Base-by-base conservation (phyloP, 768 basidiomycete genomes). In the Lyophyllum decastes region DNA sequence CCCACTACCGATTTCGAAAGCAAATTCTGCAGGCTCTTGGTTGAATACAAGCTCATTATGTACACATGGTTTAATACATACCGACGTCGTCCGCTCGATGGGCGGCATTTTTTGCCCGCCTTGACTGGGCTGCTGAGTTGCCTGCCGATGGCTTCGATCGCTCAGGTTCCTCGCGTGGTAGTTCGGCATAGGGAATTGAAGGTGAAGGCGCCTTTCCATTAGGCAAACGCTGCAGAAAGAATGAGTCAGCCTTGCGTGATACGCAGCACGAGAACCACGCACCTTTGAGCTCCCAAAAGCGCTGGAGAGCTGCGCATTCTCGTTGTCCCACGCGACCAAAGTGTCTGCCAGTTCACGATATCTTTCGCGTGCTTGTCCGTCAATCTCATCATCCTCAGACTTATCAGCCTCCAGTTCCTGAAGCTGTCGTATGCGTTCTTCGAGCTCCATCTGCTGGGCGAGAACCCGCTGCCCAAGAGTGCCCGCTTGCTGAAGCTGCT, bases 1-100 rank as follows among this genome's bases (percentile, higher is more conserved):
- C 12, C 90, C 90, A 61, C 92, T 95, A 7, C 96, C 95, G 55
- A 98, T 98, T 77, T 98, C 96, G 65, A 97, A 95, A 40, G 96
- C 96, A 65, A 98, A 98, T 78, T 97, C 96, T 91, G 76, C 24
- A 30, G 11, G 14, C 12, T 26, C n/a, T 41, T n/a, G 33, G 57
- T 62, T 49, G 51, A 54, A 53, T 57, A 59, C 52, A 60, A 53
- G n/a, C 8, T 16, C 49, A 59, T 65, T 61, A 58, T 49, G 61
- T 54, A 57, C 27, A 44, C 38, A 27, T 19, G 35, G 19, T 24
- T 48, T 33, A 41, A 61, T 48, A 83, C 90, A 69, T 65, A 91
- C 92, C 90, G 63, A 93, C 90, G 68, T 95, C 92, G 69, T 94
- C 89, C 46, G 91, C 89, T 62, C 94, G 82, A 74, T 94, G 92